Percentiles rank a stretch among this genome's conserved stretches.
These are phyloP conservation scores for Fusarium nygamai DNA, from an alignment of 2,329 filamentous ascomycete species.

Conservation along the genomic window DNA sequence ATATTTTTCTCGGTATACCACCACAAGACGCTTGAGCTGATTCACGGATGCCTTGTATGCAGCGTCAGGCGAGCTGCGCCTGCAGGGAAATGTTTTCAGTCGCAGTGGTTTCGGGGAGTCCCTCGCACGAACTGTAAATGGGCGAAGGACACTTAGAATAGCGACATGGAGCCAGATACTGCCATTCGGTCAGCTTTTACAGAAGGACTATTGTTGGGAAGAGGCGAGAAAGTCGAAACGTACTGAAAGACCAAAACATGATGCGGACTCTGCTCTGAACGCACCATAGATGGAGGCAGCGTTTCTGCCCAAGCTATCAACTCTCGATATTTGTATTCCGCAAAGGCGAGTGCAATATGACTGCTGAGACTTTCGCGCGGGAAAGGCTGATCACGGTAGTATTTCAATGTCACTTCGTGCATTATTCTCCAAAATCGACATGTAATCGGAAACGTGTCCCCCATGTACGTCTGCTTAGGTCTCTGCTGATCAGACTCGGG, in stretches of 20 bases:
- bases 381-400: conserved; percentile 31
- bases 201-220: not conserved
- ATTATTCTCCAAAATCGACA: conserved; percentile 53
- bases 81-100: conserved; percentile 45
- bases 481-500: not conserved
- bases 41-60: conserved; percentile 49
- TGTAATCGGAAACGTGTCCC: conserved; percentile 44
- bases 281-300: conserved; percentile 43
- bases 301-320: conserved; percentile 51
- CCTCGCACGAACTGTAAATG: conserved; percentile 23
- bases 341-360: conserved; percentile 37
- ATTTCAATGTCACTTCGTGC: conserved; percentile 45
- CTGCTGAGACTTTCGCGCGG: conserved; percentile 8
- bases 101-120: not conserved
- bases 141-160: conserved; percentile 50
- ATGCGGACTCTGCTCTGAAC: conserved; percentile 43
- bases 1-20: conserved; percentile 49
- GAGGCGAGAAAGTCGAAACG: conserved; percentile 8
- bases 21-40: conserved; percentile 52
- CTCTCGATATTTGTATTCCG: conserved; percentile 52
- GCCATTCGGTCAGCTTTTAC: not conserved
- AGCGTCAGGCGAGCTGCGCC: conserved; percentile 41
- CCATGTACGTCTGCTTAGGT: conserved; percentile 32
- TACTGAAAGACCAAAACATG: conserved; percentile 52
- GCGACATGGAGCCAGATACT: conserved; percentile 55